phyloP scores from a whole-genome alignment of 2,329 filamentous ascomycete species.

The Ophiostoma sp. region DNA sequence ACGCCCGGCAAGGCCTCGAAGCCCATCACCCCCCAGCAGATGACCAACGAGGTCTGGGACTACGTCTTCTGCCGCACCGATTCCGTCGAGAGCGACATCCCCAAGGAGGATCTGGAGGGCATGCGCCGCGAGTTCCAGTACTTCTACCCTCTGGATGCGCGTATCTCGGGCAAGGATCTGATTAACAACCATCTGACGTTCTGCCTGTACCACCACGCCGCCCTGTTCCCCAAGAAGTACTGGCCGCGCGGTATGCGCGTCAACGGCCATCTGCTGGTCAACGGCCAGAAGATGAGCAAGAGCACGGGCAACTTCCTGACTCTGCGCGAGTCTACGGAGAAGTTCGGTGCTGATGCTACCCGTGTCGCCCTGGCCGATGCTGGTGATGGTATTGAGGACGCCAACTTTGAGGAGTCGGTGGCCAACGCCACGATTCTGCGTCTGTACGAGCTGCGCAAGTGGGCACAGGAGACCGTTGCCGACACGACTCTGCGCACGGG shows the following conservation, averaged over 20 bases:
- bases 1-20: slow-evolving; percentile 63
- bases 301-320: slow-evolving; percentile 97
- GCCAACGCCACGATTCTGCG: slow-evolving; percentile 89
- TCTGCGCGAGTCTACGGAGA: slow-evolving; percentile 77
- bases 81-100: slow-evolving; percentile 69
- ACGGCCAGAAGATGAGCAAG: slow-evolving; percentile 99
- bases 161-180: slow-evolving; percentile 87
- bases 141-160: slow-evolving; percentile 91
- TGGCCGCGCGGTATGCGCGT: slow-evolving; percentile 85
- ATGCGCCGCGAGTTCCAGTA: slow-evolving; percentile 94
- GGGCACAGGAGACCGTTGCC: slow-evolving; percentile 84
- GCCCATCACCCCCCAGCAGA: slow-evolving; percentile 76
- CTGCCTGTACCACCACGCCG: slow-evolving; percentile 90
- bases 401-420: slow-evolving; percentile 95
- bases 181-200: slow-evolving; percentile 95
- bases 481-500: slow-evolving; percentile 73
- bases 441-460: slow-evolving; percentile 76
- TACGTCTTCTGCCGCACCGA: slow-evolving; percentile 84
- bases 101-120: slow-evolving; percentile 62
- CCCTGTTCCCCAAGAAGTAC: slow-evolving; percentile 82
- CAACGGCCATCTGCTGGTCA: slow-evolving; percentile 91
- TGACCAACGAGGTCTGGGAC: slow-evolving; percentile 95
- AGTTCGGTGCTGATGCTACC: slow-evolving; percentile 90
- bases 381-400: slow-evolving; percentile 90
- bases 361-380: slow-evolving; percentile 91